A percentile compares a stretch with the other conserved stretches of the same genome.
phyloP scores from a whole-genome alignment of 148 eudicot species.

The Spergularia bocconei region DNA sequence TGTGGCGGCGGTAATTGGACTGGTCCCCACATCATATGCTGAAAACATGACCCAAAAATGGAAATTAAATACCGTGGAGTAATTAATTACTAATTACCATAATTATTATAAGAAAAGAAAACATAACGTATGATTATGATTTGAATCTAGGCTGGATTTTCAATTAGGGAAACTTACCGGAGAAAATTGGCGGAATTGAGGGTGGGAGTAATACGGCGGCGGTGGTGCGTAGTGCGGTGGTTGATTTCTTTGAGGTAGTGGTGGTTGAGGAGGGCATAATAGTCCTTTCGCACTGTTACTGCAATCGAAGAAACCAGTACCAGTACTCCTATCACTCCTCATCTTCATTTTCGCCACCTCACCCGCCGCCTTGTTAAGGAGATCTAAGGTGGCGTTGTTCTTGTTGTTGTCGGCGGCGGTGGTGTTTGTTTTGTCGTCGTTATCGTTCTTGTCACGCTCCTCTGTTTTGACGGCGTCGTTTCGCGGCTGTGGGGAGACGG shows the following conservation, averaged over 20 bases:
- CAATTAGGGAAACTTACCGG: constrained; percentile 10
- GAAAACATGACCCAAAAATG: too few relatives aligned
- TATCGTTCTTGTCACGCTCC: not conserved
- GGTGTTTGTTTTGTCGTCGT: constrained; percentile 2
- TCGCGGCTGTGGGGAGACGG: constrained; percentile 26
- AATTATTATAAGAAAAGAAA: too few relatives aligned
- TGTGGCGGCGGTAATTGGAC: constrained; percentile 7
- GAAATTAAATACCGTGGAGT: not conserved
- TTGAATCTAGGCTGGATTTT: not conserved
- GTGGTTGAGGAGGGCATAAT: constrained; percentile 21
- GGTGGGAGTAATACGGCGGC: constrained; percentile 9
- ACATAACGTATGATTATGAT: not conserved
- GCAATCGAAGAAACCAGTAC: constrained; percentile 36
- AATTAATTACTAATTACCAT: too few relatives aligned
- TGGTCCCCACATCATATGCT: constrained; percentile 21
- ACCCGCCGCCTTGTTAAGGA: constrained; percentile 54
- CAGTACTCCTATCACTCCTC: constrained; percentile 24
- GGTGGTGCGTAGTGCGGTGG: constrained; percentile 9
- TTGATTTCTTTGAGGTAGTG: not conserved
- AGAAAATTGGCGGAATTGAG: constrained; percentile 29
- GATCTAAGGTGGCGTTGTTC: constrained; percentile 36
- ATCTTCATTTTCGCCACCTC: constrained; percentile 56
- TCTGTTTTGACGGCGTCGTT: not conserved
- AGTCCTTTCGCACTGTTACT: constrained; percentile 26
- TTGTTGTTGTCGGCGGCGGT: too few relatives aligned